Conservation (phyloP, 177 flowering plant species). For the Vitis hybrid region DNA sequence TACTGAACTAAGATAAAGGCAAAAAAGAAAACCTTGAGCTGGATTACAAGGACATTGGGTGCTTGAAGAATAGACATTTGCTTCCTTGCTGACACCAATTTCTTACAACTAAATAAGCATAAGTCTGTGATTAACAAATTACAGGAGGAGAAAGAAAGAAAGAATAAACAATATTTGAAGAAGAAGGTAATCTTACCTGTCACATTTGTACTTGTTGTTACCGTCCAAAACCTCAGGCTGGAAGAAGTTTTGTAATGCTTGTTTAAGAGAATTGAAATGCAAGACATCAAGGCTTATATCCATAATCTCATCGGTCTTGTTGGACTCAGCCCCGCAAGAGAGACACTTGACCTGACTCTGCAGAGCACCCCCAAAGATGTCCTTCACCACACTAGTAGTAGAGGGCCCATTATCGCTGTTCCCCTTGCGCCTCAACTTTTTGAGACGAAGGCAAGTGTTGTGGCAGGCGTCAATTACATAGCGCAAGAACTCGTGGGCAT, state of each 20-base stretch:
- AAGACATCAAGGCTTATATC: conserved; percentile 87
- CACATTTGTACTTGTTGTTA: conserved; percentile 85
- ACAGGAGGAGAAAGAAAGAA: not conserved
- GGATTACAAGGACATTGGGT: conserved; percentile 94
- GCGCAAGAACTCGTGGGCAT: conserved; percentile 93
- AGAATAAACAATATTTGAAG: not conserved
- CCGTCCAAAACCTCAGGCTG: conserved; percentile 92
- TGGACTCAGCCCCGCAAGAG: conserved; percentile 73
- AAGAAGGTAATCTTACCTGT: conserved; percentile 49
- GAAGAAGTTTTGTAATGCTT: conserved; percentile 76
- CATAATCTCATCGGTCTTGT: conserved; percentile 94
- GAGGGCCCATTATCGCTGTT: conserved; percentile 8
- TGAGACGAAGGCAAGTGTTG: conserved; percentile 69
- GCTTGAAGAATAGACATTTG: conserved; percentile 89
- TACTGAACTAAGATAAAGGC: not conserved
- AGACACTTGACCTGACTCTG: conserved; percentile 92
- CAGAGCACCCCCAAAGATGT: conserved; percentile 90
- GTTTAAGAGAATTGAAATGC: conserved; percentile 60
- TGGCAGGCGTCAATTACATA: conserved; percentile 92
- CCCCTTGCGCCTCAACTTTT: conserved; percentile 49
- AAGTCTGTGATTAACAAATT: conserved; percentile 9
- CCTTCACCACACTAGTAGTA: conserved; percentile 55
- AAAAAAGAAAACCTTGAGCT: conserved; percentile 74
- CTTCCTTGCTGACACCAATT: conserved; percentile 85
- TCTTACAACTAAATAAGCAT: conserved; percentile 72